These are phyloP conservation scores for Schoenoplectus tabernaemontani DNA, from an alignment of 202 grass and related monocot species.

Conservation along the genomic window DNA sequence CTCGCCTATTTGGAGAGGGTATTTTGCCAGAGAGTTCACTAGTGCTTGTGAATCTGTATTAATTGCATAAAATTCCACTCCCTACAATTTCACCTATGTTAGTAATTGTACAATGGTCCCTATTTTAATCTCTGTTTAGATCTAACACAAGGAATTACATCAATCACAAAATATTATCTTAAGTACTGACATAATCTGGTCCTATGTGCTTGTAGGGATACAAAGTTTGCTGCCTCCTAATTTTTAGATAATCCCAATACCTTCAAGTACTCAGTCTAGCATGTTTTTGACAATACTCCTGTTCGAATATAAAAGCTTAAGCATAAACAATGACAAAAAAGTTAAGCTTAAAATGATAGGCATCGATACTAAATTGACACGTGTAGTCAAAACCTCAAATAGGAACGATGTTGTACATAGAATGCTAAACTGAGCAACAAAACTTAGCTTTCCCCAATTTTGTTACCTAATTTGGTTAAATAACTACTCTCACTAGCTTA, in stretches of 20 bases:
- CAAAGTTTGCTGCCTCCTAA: not conserved
- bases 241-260: not conserved
- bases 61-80: constrained; percentile 84
- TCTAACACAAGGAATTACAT: not conserved
- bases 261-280: not conserved
- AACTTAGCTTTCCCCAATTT: not conserved
- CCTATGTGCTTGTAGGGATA: not conserved
- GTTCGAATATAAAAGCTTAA: not conserved
- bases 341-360: too few species aligned
- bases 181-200: not conserved
- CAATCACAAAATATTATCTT: not conserved
- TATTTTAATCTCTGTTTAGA: not conserved
- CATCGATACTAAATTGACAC: not conserved
- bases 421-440: not conserved
- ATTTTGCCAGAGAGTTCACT: constrained; percentile 60
- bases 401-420: not conserved
- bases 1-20: constrained; percentile 93
- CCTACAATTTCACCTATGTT: constrained; percentile 44
- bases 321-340: not conserved
- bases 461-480: not conserved
- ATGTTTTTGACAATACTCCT: not conserved
- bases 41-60: constrained; percentile 95
- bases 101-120: not conserved
- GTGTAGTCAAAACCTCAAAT: not conserved
- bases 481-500: not conserved